Percentiles rank a stretch among this genome's conserved stretches.
These are phyloP conservation scores for Copromyces sp. DNA, from an alignment of 495 filamentous ascomycete species.

Conservation along the genomic window DNA sequence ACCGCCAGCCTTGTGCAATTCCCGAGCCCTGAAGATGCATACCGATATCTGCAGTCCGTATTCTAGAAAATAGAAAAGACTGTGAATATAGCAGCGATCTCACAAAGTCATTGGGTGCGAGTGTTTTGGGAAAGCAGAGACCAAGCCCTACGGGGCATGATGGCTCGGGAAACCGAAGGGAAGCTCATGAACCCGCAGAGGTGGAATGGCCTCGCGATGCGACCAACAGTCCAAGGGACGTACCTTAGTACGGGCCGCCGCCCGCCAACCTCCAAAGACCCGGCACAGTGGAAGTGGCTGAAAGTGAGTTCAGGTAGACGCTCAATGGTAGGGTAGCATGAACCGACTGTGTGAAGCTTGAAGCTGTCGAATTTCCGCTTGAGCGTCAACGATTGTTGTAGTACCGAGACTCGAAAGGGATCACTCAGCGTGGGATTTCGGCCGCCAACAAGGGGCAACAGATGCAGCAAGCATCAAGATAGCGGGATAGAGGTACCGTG, in stretches of 20 bases:
- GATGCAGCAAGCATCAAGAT: not conserved
- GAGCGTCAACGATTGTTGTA: not conserved
- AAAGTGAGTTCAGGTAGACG: slow-evolving; percentile 6
- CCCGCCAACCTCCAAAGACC: slow-evolving; percentile 1
- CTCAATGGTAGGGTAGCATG: not conserved
- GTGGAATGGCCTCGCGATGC: not conserved
- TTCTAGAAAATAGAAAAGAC: not conserved
- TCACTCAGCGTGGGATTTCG: not conserved
- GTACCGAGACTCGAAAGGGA: not conserved
- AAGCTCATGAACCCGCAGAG: not conserved
- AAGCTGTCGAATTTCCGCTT: not conserved
- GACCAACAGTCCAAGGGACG: not conserved
- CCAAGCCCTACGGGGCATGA: not conserved
- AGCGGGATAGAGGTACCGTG: not conserved
- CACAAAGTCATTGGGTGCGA: not conserved
- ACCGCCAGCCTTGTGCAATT: slow-evolving; percentile 14
- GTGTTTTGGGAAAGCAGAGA: not conserved
- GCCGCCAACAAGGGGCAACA: not conserved
- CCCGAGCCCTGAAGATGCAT: not conserved
- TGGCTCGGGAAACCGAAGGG: too few relatives aligned
- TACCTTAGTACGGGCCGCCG: not conserved
- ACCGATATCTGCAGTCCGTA: not conserved
- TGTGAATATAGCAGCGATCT: not conserved
- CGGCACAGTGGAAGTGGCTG: slow-evolving; percentile 19
- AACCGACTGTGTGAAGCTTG: not conserved